phyloP scores from a whole-genome alignment of 345 rosid species.

The Heritiera littoralis region DNA sequence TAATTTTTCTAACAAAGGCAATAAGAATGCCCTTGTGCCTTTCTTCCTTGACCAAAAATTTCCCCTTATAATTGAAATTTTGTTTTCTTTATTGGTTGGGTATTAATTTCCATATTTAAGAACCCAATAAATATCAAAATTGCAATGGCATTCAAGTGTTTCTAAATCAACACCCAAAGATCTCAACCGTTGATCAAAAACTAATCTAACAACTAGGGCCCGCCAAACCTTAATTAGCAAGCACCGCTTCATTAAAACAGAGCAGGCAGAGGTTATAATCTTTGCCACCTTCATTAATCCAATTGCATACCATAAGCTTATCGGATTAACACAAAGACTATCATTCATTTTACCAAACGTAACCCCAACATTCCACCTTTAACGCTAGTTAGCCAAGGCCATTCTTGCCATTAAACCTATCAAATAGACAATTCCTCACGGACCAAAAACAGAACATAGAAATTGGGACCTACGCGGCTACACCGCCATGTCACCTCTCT shows the following conservation, averaged over 20 bases:
- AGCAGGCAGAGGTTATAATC: background rate
- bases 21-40: background rate
- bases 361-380: background rate
- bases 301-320: background rate
- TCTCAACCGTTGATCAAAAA: conserved; percentile 14
- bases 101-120: conserved; percentile 6
- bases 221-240: background rate
- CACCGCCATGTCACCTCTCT: conserved; percentile 42
- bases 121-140: background rate
- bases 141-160: background rate
- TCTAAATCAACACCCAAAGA: background rate
- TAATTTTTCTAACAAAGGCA: background rate
- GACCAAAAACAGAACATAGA: conserved; percentile 31
- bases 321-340: background rate
- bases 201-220: background rate
- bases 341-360: conserved; percentile 9
- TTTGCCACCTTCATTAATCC: background rate
- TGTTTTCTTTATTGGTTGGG: no score
- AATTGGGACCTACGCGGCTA: conserved; percentile 47
- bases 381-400: background rate
- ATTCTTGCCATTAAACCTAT: conserved; percentile 22
- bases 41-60: background rate
- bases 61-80: background rate
- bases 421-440: background rate
- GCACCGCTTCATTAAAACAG: background rate